Evolutionary conservation across 805 yeast genomes (phyloP).

Genomic region (Pichia heedii): DNA sequence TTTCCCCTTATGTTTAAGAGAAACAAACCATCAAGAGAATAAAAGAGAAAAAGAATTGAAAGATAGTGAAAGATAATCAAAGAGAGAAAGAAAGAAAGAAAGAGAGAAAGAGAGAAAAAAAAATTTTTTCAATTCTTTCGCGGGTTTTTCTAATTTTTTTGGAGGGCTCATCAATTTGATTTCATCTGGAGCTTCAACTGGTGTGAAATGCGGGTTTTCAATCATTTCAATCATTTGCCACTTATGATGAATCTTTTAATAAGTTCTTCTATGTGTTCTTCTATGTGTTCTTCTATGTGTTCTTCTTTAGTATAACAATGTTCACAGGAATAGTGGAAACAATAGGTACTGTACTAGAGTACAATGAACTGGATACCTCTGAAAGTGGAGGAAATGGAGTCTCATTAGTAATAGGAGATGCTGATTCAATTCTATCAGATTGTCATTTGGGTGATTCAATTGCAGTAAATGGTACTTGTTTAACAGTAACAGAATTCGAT

Average conservation of each 20-base stretch:
- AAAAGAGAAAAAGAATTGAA: too few relatives aligned
- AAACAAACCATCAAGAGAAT: too few relatives aligned
- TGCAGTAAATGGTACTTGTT: conserved; percentile 80
- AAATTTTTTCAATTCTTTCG: too few relatives aligned
- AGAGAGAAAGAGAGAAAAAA: too few relatives aligned
- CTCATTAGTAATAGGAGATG: conserved; percentile 56
- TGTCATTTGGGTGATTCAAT: conserved; percentile 93
- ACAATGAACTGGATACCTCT: conserved; percentile 36
- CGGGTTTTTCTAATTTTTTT: too few relatives aligned
- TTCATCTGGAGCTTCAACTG: too few relatives aligned
- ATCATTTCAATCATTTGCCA: too few relatives aligned
- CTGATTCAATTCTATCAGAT: conserved; percentile 57
- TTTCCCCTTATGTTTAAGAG: not conserved
- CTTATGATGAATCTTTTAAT: too few relatives aligned
- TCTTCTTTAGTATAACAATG: conserved; percentile 35
- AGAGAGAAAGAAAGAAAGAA: too few relatives aligned
- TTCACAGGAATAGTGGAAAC: conserved; percentile 91
- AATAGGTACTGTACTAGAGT: conserved; percentile 55
- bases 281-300: not conserved
- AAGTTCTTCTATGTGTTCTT: not conserved
- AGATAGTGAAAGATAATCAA: too few relatives aligned
- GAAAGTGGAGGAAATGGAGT: conserved; percentile 66
- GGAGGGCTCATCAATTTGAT: too few relatives aligned
- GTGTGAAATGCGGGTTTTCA: too few relatives aligned
- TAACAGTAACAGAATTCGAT: conserved; percentile 80